Evolutionary conservation across 768 basidiomycete genomes (phyloP), one percentile per base, ranked within the genome.

Genomic region (Paxillus ammoniavirescens): DNA sequence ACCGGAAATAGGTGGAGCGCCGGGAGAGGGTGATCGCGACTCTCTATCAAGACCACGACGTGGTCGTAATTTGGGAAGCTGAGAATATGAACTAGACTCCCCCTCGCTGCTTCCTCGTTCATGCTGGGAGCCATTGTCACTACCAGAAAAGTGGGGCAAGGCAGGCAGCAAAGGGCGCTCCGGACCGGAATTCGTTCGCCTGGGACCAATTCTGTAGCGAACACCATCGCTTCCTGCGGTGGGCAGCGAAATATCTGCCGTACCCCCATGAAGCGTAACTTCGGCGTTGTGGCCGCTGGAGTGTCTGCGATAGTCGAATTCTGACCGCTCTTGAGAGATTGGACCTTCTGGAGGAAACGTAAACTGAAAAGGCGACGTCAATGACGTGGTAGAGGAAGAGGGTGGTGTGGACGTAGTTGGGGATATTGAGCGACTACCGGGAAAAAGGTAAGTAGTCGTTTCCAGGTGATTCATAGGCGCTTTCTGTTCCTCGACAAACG

Each of bases 211-310:
- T 59, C 84, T 76, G 65, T 86, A 86, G 49, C 88, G 82, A 60
- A 82, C 76, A 12, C 76, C 75, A 54, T 87, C 85, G 57, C 75
- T 69, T 56, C 74, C 69, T 35, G 81, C 69, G 23, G 78, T 74
- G 49, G 79, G 59, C 42, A 83, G 65, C 17, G 87, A 83, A 43
- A 90, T 79, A 66, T 90, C 84, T 35, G 89, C 83, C 6, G 84
- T 86, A 53, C 86, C 87, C 44, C 85, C 85, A 53, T 89, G 87
- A 35, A 90, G 77, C 9, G 84, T 83, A 45, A 89, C 79, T 55
- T 89, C 84, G 41, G 85, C 72, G 54, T 73, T 71, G 56, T 80
- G 81, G 43, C 75, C 66, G 63, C 72, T 73, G 26, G 80, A 74
- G 57, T 80, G 77, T 54, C 84, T 80, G 61, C 85, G 82, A 63